Conservation (phyloP, 805 yeast genomes). For the Starmerella bombi region DNA sequence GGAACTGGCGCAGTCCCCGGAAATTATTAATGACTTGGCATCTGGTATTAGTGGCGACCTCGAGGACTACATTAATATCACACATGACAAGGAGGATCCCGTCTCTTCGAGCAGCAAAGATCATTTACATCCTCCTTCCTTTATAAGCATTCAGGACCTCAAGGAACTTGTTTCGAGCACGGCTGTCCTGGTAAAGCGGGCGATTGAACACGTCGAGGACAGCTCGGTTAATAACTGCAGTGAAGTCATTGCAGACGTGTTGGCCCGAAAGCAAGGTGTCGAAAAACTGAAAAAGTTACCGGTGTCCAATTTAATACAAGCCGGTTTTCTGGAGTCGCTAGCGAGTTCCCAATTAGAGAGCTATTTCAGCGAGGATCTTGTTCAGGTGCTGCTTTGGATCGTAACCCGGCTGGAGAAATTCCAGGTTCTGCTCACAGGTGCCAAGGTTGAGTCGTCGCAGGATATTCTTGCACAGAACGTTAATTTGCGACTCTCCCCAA, state of each 20-base stretch:
- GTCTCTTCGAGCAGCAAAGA: too few relatives aligned
- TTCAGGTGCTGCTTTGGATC: conserved; percentile 6
- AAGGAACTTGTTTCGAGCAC: conserved; percentile 4
- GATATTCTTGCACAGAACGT: conserved; percentile 4
- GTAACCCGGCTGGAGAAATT: conserved; percentile 10
- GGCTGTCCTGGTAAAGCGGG: background rate
- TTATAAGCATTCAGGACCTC: too few relatives aligned
- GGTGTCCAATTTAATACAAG: conserved; percentile 8
- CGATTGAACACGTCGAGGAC: background rate
- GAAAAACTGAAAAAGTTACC: conserved; percentile 2
- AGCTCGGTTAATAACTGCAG: background rate
- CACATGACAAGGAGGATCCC: conserved; percentile 3
- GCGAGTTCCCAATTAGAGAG: background rate
- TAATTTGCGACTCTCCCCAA: conserved; percentile 1
- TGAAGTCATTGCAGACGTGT: background rate
- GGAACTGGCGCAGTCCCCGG: conserved; percentile 11
- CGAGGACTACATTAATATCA: background rate
- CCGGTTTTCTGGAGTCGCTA: conserved; percentile 6
- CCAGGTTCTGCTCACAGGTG: conserved; percentile 5
- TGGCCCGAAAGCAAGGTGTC: background rate
- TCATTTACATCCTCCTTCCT: too few relatives aligned
- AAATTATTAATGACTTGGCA: conserved; percentile 1
- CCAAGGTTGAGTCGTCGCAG: too few relatives aligned
- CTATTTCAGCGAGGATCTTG: conserved; percentile 2
- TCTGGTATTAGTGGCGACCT: conserved; percentile 11